Evolutionary conservation across 2,329 filamentous ascomycete species (phyloP).

Genomic region (Pseudocercospora cruenta): DNA sequence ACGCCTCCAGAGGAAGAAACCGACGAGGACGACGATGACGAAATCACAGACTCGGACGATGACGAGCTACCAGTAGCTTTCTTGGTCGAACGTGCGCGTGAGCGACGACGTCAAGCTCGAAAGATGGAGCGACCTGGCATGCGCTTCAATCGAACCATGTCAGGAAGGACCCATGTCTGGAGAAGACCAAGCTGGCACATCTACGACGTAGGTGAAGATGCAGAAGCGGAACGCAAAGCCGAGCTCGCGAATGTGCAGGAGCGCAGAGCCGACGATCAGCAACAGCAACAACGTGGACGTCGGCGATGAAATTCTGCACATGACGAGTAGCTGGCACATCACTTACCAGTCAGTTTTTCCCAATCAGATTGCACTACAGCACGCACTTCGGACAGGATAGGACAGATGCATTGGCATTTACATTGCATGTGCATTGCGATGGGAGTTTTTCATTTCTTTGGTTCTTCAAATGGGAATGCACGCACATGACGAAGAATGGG

Average conservation of each 20-base stretch:
- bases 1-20: slow-evolving; percentile 23
- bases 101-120: slow-evolving; percentile 23
- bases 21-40: slow-evolving; percentile 28
- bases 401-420: not conserved
- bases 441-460: not conserved
- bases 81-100: slow-evolving; percentile 30
- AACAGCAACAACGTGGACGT: slow-evolving; percentile 10
- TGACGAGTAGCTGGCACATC: not conserved
- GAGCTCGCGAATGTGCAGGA: slow-evolving; percentile 23
- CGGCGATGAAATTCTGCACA: slow-evolving; percentile 5
- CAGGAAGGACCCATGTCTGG: slow-evolving; percentile 38
- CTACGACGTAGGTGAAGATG: slow-evolving; percentile 34
- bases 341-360: not conserved
- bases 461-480: slow-evolving; percentile 13
- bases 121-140: slow-evolving; percentile 36
- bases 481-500: not conserved
- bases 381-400: not conserved
- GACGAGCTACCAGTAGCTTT: slow-evolving; percentile 33
- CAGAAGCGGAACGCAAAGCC: slow-evolving; percentile 32
- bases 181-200: slow-evolving; percentile 35
- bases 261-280: slow-evolving; percentile 2
- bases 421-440: not conserved
- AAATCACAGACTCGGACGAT: slow-evolving; percentile 28
- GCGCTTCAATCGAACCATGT: slow-evolving; percentile 34
- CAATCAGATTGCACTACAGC: slow-evolving; percentile 4